Conservation (phyloP, 1,139 yeast genomes). For the Nadsonia commutata region DNA sequence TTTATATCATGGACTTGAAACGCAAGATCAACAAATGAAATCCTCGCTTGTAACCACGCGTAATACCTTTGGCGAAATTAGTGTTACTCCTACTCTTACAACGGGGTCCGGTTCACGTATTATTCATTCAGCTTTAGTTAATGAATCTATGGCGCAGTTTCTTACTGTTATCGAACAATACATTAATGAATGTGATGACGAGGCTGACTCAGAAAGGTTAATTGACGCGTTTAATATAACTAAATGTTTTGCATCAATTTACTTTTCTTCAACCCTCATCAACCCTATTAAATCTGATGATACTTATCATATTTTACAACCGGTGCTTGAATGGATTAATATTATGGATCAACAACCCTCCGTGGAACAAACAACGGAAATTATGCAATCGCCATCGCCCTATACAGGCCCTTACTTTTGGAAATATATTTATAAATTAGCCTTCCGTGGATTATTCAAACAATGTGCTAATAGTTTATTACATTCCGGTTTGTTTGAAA, state of each 20-base stretch:
- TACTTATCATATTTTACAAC: conserved; percentile 10
- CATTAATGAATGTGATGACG: conserved; percentile 5
- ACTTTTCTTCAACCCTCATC: neutral
- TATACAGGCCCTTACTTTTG: conserved; percentile 47
- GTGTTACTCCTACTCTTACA: neutral
- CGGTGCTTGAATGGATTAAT: conserved; percentile 15
- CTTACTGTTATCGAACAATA: conserved; percentile 1
- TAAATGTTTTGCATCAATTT: neutral
- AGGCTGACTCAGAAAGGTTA: conserved; percentile 1
- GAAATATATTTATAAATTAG: conserved; percentile 43
- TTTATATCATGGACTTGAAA: neutral
- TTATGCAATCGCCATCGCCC: conserved; percentile 28
- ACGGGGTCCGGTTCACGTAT: neutral
- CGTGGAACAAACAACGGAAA: conserved; percentile 10
- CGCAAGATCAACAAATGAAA: neutral
- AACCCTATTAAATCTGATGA: neutral
- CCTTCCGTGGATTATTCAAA: conserved; percentile 51
- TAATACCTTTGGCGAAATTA: neutral
- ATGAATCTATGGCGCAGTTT: neutral
- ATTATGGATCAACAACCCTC: conserved; percentile 12
- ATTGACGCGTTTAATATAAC: conserved; percentile 10
- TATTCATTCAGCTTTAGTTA: neutral
- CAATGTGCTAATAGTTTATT: conserved; percentile 23
- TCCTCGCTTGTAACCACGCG: neutral
- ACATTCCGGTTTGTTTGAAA: conserved; percentile 5